Evolutionary conservation across 1,284 basidiomycete genomes (phyloP), one percentile per base, ranked within the genome.

Genomic region (Trametes polyzona): DNA sequence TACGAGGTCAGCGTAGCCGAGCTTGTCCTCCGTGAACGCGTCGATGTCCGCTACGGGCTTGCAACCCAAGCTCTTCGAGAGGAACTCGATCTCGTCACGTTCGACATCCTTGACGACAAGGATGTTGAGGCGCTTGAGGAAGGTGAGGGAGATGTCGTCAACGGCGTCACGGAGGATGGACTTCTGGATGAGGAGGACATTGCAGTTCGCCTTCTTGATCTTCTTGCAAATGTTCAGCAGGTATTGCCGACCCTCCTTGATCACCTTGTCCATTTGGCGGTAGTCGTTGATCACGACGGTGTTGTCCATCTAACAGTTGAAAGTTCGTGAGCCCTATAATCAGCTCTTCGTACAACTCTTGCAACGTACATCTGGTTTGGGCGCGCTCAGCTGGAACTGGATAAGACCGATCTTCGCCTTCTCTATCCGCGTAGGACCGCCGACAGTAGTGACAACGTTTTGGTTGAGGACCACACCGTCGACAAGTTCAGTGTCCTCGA

Each of bases 211-310:
- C 78, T 98, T 98, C 76, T 98, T 99, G 79, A 99, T 99, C 77
- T 95, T 96, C 78, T 99, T 99, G 87, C 95, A 97, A 63, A 99
- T 87, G 76, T 97, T 98, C 69, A 99, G 87, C 61, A 99, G 84
- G 74, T 99, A 99, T 76, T 97, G 94, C 44, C 96, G 91, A 65
- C 96, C 96, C 76, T 99, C 97, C 76, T 99, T 99, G 74, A 99
- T 90, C 62, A 99, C 96, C 76, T 98, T 98, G 83, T 99, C 97
- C 96, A 99, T 99, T 76, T 99, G 97, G 35, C 97, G 89, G 80
- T 99, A 99, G 77, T 99, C 96, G 69, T 98, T 99, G 67, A 99
- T 98, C 41, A 99, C 92, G 44, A 99, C 96, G 33, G 97, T 98
- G 80, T 99, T 99, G 78, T 99, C 97, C 97, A 99, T 99, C 95